Evolutionary conservation across 768 basidiomycete genomes (phyloP), one percentile per base, ranked within the genome.

Genomic region (Favolaschia claudopus): DNA sequence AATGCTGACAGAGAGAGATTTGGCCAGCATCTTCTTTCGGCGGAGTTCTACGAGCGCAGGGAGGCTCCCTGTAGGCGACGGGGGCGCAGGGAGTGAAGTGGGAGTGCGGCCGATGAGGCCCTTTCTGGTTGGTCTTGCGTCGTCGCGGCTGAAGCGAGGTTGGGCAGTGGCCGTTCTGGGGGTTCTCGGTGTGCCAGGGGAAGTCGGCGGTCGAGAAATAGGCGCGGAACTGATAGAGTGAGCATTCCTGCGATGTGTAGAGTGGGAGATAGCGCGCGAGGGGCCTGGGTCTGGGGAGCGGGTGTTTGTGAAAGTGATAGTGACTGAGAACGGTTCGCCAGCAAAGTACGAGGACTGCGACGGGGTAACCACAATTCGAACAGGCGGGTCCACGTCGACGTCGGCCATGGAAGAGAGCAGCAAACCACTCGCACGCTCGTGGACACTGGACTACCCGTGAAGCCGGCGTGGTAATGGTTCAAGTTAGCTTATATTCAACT

Each of bases 291-390:
- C 77, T 5, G 86, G 80, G 0, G 87, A 80, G 25, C 86, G 86
- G 5, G 87, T 89, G 71, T 96, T 97, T 46, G 91, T 89, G 73
- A 97, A 94, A 0, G 91, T 90, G 64, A 98, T 87, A 4, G 87
- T 89, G 13, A 92, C 93, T 3, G 87, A 80, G 74, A 96, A 93
- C 0, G 84, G 78, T 74, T 98, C 96, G 55, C 96, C 96, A 0
- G 96, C 93, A 72, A 96, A 98, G 76, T 91, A 98, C 0, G 94
- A 92, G 0, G 93, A 90, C 61, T 95, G 91, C 0, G 91, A 82
- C 2, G 96, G 96, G 0, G 84, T 83, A 20, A 92, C 88, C 25
- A 85, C 82, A 34, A 93, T 86, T 33, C 89, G 86, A 5, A 93
- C 81, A 38, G 80, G 79, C 14, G 83, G 77, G 47, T 85, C 85